Percentiles rank a stretch among this genome's conserved stretches.
phyloP scores from a whole-genome alignment of 2,329 filamentous ascomycete species.

The Stemphylium vesicarium region DNA sequence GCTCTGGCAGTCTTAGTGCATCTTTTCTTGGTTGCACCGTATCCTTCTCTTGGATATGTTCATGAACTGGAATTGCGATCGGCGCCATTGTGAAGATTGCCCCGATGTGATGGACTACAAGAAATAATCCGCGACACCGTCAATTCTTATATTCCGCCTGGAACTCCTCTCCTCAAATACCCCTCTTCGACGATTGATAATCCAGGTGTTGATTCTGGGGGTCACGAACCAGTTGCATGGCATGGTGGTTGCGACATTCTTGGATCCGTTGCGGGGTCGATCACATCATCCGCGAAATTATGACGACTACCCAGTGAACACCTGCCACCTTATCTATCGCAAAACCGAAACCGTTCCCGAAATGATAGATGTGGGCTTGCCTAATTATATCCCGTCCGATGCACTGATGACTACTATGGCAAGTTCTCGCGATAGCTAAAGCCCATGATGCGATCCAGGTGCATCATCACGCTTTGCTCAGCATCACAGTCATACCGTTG shows the following conservation, averaged over 20 bases:
- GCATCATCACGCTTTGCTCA: conserved; percentile 22
- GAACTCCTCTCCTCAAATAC: conserved; percentile 10
- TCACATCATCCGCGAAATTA: conserved; percentile 43
- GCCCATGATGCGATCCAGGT: conserved; percentile 30
- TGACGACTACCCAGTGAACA: conserved; percentile 39
- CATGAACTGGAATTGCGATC: conserved; percentile 57
- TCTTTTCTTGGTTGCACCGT: conserved; percentile 69
- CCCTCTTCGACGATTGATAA: conserved; percentile 20
- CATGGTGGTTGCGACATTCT: conserved; percentile 9
- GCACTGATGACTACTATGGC: background rate
- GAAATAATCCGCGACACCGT: background rate
- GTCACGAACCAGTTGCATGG: background rate
- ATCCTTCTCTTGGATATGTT: conserved; percentile 64
- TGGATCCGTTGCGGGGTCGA: conserved; percentile 44
- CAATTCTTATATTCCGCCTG: conserved; percentile 23
- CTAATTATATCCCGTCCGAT: background rate
- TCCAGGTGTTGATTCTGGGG: conserved; percentile 2
- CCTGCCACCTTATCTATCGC: conserved; percentile 28
- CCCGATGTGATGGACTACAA: background rate
- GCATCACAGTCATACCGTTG: background rate
- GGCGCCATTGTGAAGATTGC: conserved; percentile 58
- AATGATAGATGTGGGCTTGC: background rate
- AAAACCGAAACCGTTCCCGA: conserved; percentile 1
- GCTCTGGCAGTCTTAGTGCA: conserved; percentile 65
- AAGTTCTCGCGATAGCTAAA: background rate